Evolutionary conservation across 2,329 filamentous ascomycete species (phyloP), one percentile per base, ranked within the genome.

Genomic region (Hypoxylon sp.): DNA sequence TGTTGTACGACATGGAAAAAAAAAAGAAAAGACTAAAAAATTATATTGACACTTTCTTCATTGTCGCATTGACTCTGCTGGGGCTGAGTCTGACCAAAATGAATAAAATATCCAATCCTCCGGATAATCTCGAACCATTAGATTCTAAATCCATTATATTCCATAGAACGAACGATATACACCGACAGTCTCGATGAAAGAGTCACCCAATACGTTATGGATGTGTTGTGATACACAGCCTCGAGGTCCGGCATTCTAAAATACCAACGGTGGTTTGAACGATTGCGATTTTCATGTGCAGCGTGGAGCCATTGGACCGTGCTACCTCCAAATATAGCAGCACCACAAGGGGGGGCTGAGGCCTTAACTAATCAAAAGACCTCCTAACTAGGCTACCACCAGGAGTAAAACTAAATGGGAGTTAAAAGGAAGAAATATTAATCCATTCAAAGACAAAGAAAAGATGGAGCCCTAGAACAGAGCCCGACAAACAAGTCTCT

Each of bases 281-380:
- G 29, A 39, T 63, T 50, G 59, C 52, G 42, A 55, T 63, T 33
- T 63, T 59, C 44, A 39, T 33, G n/a, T 24, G 13, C 22, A 22
- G 19, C 29, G 26, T 26, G 11, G 31, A 37, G 33, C 13, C 10
- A 39, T 39, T 50, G 33, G 51, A 44, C 59, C 54, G 50, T 46
- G 48, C 46, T 50, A 24, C 10, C 5, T 33, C 57, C 52, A 69
- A 69, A 59, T 62, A 54, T 66, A 66, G 66, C n/a, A 62, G 19
- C 50, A 50, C 26, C 22, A 10, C 24, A 50, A n/a, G 35, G 22
- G 22, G 6, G 14, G 29, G 59, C 51, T 54, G 44, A 47, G 50
- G 29, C 33, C 11, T 51, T 58, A 44, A 48, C 52, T 63, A 63
- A 58, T 52, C n/a, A 62, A 53, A 60, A 6, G 24, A 31, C 22